Evolutionary conservation across 1,139 yeast genomes (phyloP), one percentile per base, ranked within the genome.

Genomic region (Eremothecium sinecaudum): DNA sequence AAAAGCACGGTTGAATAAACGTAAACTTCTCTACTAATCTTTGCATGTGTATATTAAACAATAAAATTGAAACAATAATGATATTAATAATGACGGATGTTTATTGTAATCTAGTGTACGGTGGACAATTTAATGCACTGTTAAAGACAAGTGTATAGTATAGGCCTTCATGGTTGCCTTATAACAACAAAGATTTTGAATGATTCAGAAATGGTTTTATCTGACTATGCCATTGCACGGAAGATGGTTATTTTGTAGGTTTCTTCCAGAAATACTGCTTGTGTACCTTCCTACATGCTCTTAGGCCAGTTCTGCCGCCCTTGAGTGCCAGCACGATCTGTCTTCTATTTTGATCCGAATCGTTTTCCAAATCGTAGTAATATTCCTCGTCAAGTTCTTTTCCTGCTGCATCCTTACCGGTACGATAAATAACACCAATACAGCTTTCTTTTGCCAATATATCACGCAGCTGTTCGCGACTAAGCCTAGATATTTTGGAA

Each of bases 391-490:
- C 96, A 44, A 90, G 66, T 4, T 84, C 84, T 56, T 84, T 83
- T 10, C 97, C 97, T 2, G 96, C 94, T 4, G 97, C 96, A 59
- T 90, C 97, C 56, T 84, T 87, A 33, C 97, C 97, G 41, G 72
- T 69, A 56, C 97, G 78, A 48, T 75, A 72, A 43, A 90, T 86
- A 8, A 81, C 78, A 10, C 97, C 97, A 37, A 87, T 71, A 48
- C 92, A 79, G 24, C 44, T 41, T 37, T 56, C 46, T 24, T 48
- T 37, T 31, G 55, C 46, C 43, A 61, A 48, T 24, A 52, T 44
- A 32, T 53, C 65, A 44, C 79, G 67, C 21, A 73, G 58, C 49
- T 75, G 75, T 24, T 54, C 57, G 40, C 64, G 66, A 20, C 67
- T 56, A 44, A 69, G 61, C 27, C 56, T 58, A 15, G 67, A 63